These are phyloP conservation scores for Globisporangium lucens DNA, from an alignment of 352 stramenopile species.

Conservation along the genomic window DNA sequence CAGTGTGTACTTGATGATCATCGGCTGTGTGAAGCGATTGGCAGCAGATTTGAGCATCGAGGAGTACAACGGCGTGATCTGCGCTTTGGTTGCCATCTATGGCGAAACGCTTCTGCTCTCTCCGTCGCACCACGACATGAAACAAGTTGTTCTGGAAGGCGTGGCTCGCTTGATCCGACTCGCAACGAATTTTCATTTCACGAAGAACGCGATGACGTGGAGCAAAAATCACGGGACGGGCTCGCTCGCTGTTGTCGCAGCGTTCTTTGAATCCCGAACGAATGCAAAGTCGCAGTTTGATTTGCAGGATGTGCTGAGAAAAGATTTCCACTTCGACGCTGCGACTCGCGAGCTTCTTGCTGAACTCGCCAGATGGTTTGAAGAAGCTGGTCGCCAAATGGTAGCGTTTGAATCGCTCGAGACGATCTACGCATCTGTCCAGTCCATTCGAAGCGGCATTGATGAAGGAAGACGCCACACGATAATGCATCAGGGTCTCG, in stretches of 20 bases:
- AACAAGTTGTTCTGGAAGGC: constrained; percentile 47
- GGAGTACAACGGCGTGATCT: constrained; percentile 39
- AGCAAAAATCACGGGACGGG: constrained; percentile 47
- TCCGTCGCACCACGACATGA: constrained; percentile 44
- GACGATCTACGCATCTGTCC: constrained; percentile 44
- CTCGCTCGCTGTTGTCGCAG: constrained; percentile 28
- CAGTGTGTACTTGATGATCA: constrained; percentile 65
- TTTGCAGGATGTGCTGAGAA: constrained; percentile 44
- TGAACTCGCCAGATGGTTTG: constrained; percentile 42
- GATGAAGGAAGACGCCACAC: not conserved
- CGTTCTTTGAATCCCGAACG: constrained; percentile 28
- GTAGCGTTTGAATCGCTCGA: constrained; percentile 53
- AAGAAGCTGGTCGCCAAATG: constrained; percentile 50
- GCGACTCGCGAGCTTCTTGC: constrained; percentile 29
- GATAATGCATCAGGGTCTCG: not conserved
- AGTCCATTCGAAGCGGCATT: constrained; percentile 21
- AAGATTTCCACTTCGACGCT: constrained; percentile 37
- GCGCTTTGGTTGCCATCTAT: constrained; percentile 44
- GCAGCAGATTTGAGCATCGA: constrained; percentile 33
- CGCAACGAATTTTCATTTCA: constrained; percentile 58
- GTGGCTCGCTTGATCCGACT: constrained; percentile 53
- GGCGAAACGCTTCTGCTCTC: constrained; percentile 38
- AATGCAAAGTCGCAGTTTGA: constrained; percentile 32
- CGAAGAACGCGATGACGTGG: constrained; percentile 55
- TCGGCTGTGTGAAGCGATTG: constrained; percentile 36